phyloP scores from a whole-genome alignment of 1,284 basidiomycete genomes.

The Moniliophthora roreri region DNA sequence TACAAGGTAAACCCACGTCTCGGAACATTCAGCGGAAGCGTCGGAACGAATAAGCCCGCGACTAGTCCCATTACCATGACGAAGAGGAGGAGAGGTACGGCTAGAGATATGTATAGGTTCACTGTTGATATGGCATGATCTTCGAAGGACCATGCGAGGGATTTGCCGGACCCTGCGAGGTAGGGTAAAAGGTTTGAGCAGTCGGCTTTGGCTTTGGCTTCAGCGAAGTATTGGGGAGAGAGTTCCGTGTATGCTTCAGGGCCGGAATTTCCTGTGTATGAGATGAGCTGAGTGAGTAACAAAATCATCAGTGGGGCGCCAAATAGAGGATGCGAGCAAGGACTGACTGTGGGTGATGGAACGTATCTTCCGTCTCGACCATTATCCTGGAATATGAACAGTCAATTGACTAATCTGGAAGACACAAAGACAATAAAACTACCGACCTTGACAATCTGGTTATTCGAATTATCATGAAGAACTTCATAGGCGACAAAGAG shows the following conservation, averaged over 20 bases:
- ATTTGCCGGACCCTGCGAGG: slow-evolving; percentile 9
- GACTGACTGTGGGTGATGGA: slow-evolving; percentile 35
- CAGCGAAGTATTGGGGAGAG: slow-evolving; percentile 29
- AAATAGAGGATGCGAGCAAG: neutral
- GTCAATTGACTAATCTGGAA: neutral
- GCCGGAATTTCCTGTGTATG: slow-evolving; percentile 16
- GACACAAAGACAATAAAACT: neutral
- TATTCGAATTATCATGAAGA: slow-evolving; percentile 37
- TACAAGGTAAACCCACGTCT: slow-evolving; percentile 37
- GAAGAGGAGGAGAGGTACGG: no score
- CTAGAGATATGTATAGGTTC: no score
- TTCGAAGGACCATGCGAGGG: no score
- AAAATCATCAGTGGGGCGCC: no score
- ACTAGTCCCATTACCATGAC: slow-evolving; percentile 29
- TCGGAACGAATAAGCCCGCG: slow-evolving; percentile 35
- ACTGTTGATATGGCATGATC: no score
- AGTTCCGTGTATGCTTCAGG: slow-evolving; percentile 38
- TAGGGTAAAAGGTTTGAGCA: slow-evolving; percentile 34
- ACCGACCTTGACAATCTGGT: slow-evolving; percentile 36
- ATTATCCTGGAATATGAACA: slow-evolving; percentile 26
- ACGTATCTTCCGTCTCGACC: slow-evolving; percentile 36
- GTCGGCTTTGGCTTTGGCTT: slow-evolving; percentile 34
- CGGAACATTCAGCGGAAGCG: slow-evolving; percentile 31
- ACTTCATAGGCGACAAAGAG: slow-evolving; percentile 26
- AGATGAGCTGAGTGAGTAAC: no score